Evolutionary conservation across 1,284 basidiomycete genomes (phyloP), one percentile per base, ranked within the genome.

Genomic region (Cutaneotrichosporon arboriforme): DNA sequence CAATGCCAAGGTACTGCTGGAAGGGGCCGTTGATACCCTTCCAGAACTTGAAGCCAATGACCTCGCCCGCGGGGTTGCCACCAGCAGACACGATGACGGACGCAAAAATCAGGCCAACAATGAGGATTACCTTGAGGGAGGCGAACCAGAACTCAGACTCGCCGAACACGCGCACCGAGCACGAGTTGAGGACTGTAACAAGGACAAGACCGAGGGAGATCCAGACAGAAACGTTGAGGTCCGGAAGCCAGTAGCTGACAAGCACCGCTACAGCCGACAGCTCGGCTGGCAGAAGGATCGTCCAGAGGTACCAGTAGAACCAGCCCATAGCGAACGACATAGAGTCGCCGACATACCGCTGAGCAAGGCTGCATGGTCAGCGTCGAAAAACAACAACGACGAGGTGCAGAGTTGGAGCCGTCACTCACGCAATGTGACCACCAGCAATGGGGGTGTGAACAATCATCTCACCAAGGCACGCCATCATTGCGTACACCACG

Each of bases 251-350:
- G 67, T 81, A 87, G 41, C 84, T 80, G 62, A 90, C 83, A n/a
- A 91, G 76, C 14, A 90, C 81, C 3, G 87, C 81, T 1, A 85
- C 81, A 20, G 88, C 88, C 53, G 83, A 83, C 15, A 90, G 74
- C 66, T 91, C 88, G 4, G 87, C 85, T 4, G 88, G 87, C 20
- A 89, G 77, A 52, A 87, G 72, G 58, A 78, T 77, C 21, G 72
- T 63, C 74, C 85, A 87, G 64, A 84, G 85, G 69, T 85, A 86
- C 83, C 84, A 86, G 68, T 88, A 88, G 67, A 87, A 85, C 85
- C 85, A 90, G 59, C 87, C 87, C 83, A 87, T 83, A 9, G 87
- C 81, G 65, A 89, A 89, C 1, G 84, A 84, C 59, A 90, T 79
- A 1, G 87, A 84, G 8, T 85, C 84, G 64, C 88, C 83, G 43